Base-by-base conservation (phyloP, 1,284 basidiomycete species). In the Marasmius tenuissimus region DNA sequence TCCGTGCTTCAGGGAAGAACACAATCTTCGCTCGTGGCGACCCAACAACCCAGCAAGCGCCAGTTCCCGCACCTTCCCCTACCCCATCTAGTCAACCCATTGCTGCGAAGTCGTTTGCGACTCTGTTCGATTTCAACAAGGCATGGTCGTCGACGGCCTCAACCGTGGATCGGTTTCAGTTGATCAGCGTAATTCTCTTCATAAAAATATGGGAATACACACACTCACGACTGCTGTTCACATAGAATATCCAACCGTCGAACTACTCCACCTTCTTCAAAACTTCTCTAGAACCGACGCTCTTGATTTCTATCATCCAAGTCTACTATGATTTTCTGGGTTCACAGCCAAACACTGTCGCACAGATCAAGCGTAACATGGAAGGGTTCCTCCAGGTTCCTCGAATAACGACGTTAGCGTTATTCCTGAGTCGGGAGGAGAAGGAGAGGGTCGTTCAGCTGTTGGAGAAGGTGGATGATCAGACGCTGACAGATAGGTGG, bases 341-440 rank as follows among this genome's bases (percentile, higher is more conserved):
- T 38, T 18, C 58, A 33, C 37, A n/a, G 22, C 49, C 37, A 38
- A 22, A 38, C 18, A 8, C 39, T 35, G 27, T 51, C 35, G 47
- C n/a, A 20, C 16, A 11, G 64, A 63, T n/a, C 74, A 80, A 16
- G 72, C 59, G 45, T 75, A 76, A 37, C 89, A 73, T 92, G 72
- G 70, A 76, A 8, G 76, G 75, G 8, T 76, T 92, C 14, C 67
- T 78, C 7, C 73, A 71, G 4, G 84, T 90, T 4, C 79, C 82
- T 37, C 81, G 91, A 35, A 91, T 92, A 67, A 74, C 74, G 45
- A 89, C 85, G 0, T 78, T 91, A 0, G 72, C 84, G 50, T 63
- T 90, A 63, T 88, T 93, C 71, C 76, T 92, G 71, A 85, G 80
- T 59, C 71, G 68, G 42, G 65, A 72, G 18, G 90, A 91, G 72